Evolutionary conservation across 1,284 basidiomycete species (phyloP).

Genomic region (Apiotrichum gamsii): DNA sequence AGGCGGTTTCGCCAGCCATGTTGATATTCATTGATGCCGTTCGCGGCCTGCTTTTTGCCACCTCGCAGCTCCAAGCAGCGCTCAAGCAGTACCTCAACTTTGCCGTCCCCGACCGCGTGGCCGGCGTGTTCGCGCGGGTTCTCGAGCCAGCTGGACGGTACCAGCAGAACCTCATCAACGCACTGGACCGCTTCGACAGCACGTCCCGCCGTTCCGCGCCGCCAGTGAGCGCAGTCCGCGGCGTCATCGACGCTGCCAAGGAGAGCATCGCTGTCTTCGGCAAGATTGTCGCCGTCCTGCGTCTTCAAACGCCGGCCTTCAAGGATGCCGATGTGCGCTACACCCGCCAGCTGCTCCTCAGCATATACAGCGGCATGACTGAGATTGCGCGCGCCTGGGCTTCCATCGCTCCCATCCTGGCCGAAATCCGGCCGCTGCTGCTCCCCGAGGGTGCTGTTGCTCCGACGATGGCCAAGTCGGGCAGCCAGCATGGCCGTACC

Average conservation of each 20-base stretch:
- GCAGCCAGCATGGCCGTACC: slow-evolving; percentile 26
- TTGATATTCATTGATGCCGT: slow-evolving; percentile 75
- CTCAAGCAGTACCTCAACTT: slow-evolving; percentile 83
- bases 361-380: slow-evolving; percentile 81
- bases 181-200: slow-evolving; percentile 87
- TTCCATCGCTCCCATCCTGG: slow-evolving; percentile 65
- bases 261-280: slow-evolving; percentile 81
- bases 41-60: slow-evolving; percentile 84
- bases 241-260: slow-evolving; percentile 73
- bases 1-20: slow-evolving; percentile 66
- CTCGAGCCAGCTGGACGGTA: slow-evolving; percentile 77
- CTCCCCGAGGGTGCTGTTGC: slow-evolving; percentile 7
- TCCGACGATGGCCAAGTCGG: slow-evolving; percentile 15
- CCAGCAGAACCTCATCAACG: slow-evolving; percentile 76
- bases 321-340: slow-evolving; percentile 72
- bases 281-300: slow-evolving; percentile 76
- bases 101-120: slow-evolving; percentile 77
- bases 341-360: slow-evolving; percentile 77
- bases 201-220: slow-evolving; percentile 62
- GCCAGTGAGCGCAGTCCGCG: slow-evolving; percentile 62
- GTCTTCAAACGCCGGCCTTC: slow-evolving; percentile 65
- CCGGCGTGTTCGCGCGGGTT: slow-evolving; percentile 71
- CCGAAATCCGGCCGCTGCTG: slow-evolving; percentile 63
- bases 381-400: slow-evolving; percentile 86
- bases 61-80: slow-evolving; percentile 86